phyloP scores from a whole-genome alignment of 305 asterid genomes.

The Withania somnifera region DNA sequence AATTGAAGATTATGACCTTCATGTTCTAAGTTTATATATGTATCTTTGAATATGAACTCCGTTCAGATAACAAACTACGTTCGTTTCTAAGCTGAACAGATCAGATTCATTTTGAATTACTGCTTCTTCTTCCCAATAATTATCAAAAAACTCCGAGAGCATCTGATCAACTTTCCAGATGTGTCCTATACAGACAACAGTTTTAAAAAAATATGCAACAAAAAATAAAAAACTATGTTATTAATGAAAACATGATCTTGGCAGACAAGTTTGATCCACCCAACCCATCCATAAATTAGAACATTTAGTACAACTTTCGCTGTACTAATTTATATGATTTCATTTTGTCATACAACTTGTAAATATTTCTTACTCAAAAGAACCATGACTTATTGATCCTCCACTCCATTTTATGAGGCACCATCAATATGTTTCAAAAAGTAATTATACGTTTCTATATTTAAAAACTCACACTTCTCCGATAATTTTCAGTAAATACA shows the following conservation, averaged over 20 bases:
- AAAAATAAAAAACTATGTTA: background rate
- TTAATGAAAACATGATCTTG: background rate
- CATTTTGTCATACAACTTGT: background rate
- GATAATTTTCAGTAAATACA: too few relatives aligned
- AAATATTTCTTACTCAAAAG: background rate
- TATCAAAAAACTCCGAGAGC: conserved; percentile 18
- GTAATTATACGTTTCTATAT: too few relatives aligned
- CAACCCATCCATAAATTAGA: too few relatives aligned
- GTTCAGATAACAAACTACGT: background rate
- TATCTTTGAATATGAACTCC: background rate
- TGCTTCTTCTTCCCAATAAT: conserved; percentile 18
- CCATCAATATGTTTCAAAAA: too few relatives aligned
- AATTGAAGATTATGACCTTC: background rate
- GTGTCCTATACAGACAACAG: conserved; percentile 8
- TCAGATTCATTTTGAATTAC: too few relatives aligned
- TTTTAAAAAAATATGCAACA: background rate
- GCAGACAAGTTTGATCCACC: background rate
- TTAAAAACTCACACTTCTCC: too few relatives aligned
- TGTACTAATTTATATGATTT: background rate
- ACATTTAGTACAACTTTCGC: background rate
- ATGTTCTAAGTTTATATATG: background rate
- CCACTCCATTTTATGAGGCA: background rate
- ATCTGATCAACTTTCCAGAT: conserved; percentile 19
- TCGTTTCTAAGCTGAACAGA: background rate
- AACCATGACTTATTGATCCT: background rate